Evolutionary conservation across 805 yeast species (phyloP), one percentile per base, ranked within the genome.

Genomic region (Starmerella etchellsii): DNA sequence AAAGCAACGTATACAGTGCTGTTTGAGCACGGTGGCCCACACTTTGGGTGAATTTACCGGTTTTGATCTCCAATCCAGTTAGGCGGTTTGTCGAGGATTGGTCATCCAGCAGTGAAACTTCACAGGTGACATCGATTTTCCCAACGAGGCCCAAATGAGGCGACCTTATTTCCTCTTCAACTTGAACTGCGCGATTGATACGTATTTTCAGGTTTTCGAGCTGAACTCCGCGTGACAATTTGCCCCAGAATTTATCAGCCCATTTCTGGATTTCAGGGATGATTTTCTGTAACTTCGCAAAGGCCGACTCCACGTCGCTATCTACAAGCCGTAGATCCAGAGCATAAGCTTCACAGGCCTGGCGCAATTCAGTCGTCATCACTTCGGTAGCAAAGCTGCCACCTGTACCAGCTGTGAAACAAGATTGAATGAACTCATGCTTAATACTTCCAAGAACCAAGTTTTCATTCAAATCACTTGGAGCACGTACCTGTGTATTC

Each of bases 161-260:
- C 0, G 96, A 83, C 84, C 94, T 77, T 13, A 91, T 78, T 51
- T 77, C 81, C 53, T 91, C 96, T 59, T 91, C 99, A 9, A 83
- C 73, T 54, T 82, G 95, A 26, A 83, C 63, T 2, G 45, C 41
- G 2, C 47, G 32, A 3, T 36, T 31, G 14, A 49, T 20, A 6
- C 38, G 25, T 8, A 85, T 71, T 42, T 78, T 75, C 14, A 73
- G 65, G n/a, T 19, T 29, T 10, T 36, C 24, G 2, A 42, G 37
- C 5, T 9, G 5, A 18, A 21, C 22, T 4, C 49, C 51, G n/a
- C 30, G 6, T 0, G 81, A 74, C 0, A 78, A 65, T 4, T 31
- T 26, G 6, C 51, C 51, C 44, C 49, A 47, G 2, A 46, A 33
- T 3, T 41, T 3, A 9, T 5, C n/a, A 2, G 55, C 57, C 67